phyloP scores from a whole-genome alignment of 192 early-diverging fungal species.

The Helicostylum pulchrum region DNA sequence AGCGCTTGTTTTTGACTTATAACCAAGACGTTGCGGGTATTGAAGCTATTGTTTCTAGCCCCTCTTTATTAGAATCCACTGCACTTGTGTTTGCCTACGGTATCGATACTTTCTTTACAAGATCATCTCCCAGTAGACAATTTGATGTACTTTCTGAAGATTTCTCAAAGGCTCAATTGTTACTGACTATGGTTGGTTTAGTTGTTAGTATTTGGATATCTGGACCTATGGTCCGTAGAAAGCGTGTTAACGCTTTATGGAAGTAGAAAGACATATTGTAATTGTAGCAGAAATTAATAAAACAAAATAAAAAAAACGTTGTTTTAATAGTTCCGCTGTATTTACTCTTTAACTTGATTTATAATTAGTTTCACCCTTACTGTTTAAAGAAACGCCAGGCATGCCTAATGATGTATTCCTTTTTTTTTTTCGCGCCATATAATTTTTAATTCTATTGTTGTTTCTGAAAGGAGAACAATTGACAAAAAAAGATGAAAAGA shows the following conservation, averaged over 20 bases:
- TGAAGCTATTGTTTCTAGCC: conserved; percentile 62
- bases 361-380: too few relatives aligned
- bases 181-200: conserved; percentile 80
- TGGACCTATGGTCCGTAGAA: conserved; percentile 68
- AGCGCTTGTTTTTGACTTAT: conserved; percentile 77
- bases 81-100: conserved; percentile 87
- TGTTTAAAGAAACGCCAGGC: too few relatives aligned
- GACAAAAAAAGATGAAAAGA: too few relatives aligned
- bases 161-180: conserved; percentile 84
- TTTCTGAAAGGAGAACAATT: too few relatives aligned
- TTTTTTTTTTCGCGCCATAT: too few relatives aligned
- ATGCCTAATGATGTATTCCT: too few relatives aligned
- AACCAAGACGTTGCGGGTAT: conserved; percentile 64
- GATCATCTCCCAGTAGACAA: conserved; percentile 77
- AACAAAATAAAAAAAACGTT: too few relatives aligned
- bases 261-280: conserved; percentile 32
- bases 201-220: conserved; percentile 70
- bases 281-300: too few relatives aligned
- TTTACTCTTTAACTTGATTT: too few relatives aligned
- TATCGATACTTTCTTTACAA: conserved; percentile 86
- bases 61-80: conserved; percentile 90
- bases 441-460: too few relatives aligned
- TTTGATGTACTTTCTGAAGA: conserved; percentile 94
- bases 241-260: conserved; percentile 52
- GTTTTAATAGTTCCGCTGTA: too few relatives aligned